These are phyloP conservation scores for Haberlea rhodopensis DNA, from an alignment of 257 asterid species.

Conservation along the genomic window DNA sequence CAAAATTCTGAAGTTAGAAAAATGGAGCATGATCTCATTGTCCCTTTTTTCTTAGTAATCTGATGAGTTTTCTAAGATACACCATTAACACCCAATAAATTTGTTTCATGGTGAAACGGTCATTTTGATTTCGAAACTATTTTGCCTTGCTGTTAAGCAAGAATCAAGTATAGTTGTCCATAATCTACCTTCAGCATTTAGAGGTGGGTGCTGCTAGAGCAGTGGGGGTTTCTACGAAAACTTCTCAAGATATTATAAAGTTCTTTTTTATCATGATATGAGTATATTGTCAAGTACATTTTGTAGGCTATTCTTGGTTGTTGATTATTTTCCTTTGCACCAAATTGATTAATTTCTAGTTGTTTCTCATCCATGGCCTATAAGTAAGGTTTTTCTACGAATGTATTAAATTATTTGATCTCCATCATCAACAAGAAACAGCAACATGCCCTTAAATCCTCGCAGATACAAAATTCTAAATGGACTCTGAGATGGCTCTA, in stretches of 20 bases:
- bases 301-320: neutral
- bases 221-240: neutral
- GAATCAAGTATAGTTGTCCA: too few species aligned
- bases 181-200: neutral
- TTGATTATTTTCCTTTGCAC: neutral
- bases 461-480: constrained; percentile 20
- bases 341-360: neutral
- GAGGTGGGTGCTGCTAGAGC: neutral
- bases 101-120: neutral
- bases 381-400: too few species aligned
- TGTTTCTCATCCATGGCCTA: neutral
- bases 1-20: neutral
- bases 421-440: too few species aligned
- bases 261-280: neutral
- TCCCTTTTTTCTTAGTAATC: neutral
- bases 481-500: constrained; percentile 43
- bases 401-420: too few species aligned
- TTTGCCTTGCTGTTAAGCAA: too few species aligned
- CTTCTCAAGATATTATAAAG: neutral
- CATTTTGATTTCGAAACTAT: constrained; percentile 5
- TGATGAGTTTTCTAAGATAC: neutral
- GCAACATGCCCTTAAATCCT: too few species aligned
- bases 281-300: neutral
- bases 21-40: neutral
- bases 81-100: neutral